Percentiles rank a stretch among this genome's conserved stretches.
phyloP scores from a whole-genome alignment of 345 rosid genomes.

The Gossypium stocksii region DNA sequence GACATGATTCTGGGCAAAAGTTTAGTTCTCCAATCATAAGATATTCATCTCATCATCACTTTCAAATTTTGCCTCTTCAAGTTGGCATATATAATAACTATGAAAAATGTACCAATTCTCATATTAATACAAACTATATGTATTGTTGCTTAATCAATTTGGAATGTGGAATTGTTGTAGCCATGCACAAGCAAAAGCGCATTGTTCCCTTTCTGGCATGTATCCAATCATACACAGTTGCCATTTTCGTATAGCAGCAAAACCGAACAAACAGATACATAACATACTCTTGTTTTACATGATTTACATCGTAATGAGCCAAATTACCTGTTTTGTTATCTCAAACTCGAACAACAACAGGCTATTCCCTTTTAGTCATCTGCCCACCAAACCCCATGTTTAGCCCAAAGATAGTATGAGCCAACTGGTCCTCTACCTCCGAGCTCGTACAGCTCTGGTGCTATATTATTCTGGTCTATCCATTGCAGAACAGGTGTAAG shows the following conservation, averaged over 20 bases:
- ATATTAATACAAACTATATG: neutral
- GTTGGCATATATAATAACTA: neutral
- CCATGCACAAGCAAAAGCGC: no score
- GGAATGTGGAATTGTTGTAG: neutral
- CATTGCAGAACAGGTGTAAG: constrained; percentile 46
- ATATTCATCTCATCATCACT: neutral
- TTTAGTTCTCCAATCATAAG: constrained; percentile 60
- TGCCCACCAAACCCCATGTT: constrained; percentile 60
- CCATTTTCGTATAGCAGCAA: neutral
- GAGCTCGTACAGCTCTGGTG: constrained; percentile 58
- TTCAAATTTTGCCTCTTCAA: neutral
- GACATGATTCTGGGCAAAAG: constrained; percentile 81
- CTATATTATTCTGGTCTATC: constrained; percentile 47
- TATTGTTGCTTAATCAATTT: neutral
- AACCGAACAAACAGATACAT: neutral
- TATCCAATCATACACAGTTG: neutral
- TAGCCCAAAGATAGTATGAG: constrained; percentile 71
- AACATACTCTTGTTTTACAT: constrained; percentile 5
- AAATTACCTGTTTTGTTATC: neutral
- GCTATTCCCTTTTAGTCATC: constrained; percentile 21
- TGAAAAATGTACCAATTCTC: neutral
- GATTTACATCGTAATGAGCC: constrained; percentile 18
- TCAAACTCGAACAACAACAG: neutral
- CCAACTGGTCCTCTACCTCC: constrained; percentile 80
- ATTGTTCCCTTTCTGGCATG: neutral